Percentiles rank a stretch among this genome's conserved stretches.
These are phyloP conservation scores for Colletotrichum godetiae DNA, from an alignment of 2,329 filamentous ascomycete species.

Conservation along the genomic window DNA sequence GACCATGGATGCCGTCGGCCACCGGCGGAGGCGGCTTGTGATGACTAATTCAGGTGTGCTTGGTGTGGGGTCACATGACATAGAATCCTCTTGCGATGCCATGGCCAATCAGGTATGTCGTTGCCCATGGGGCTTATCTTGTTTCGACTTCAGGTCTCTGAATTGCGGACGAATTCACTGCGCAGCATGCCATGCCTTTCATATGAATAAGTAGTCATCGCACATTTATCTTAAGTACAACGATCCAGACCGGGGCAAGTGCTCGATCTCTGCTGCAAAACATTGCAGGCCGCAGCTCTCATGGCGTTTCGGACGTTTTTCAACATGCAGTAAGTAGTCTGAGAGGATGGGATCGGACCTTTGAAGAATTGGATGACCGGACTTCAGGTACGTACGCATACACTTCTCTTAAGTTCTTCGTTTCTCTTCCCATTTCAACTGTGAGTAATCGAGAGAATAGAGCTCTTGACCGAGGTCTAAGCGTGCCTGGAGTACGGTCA, in stretches of 20 bases:
- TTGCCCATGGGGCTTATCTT: conserved; percentile 6
- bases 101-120: conserved; percentile 5
- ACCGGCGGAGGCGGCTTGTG: not conserved
- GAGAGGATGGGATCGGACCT: not conserved
- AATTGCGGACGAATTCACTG: not conserved
- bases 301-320: not conserved
- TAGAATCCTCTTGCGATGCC: not conserved
- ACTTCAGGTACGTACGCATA: not conserved
- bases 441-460: too few relatives aligned
- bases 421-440: not conserved
- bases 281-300: not conserved
- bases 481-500: not conserved
- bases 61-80: not conserved
- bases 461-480: not conserved
- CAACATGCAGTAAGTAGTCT: not conserved
- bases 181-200: not conserved
- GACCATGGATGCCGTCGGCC: not conserved
- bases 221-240: too few relatives aligned
- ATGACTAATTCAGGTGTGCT: not conserved
- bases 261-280: not conserved
- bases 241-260: not conserved
- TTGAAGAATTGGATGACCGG: not conserved
- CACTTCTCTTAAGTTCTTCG: not conserved
- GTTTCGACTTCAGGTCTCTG: conserved; percentile 28
- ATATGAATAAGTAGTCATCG: not conserved